A percentile compares a stretch with the other conserved stretches of the same genome.
These are phyloP conservation scores for Neurospora sp. DNA, from an alignment of 495 filamentous ascomycete genomes.

Conservation along the genomic window DNA sequence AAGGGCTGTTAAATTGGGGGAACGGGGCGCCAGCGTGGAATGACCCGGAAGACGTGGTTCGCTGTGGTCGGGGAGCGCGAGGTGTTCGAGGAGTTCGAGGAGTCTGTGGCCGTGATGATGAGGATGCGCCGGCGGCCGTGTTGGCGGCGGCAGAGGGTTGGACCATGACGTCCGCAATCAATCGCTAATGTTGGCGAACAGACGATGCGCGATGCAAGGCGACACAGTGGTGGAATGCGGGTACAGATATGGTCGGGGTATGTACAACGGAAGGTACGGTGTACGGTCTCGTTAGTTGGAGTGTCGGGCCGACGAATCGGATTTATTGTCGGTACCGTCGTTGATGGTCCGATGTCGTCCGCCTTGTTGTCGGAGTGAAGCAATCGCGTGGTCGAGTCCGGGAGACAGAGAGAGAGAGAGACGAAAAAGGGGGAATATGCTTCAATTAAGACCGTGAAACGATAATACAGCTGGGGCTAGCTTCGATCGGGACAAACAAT, in stretches of 20 bases:
- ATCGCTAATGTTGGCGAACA: not conserved
- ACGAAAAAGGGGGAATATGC: not conserved
- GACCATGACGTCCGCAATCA: not conserved
- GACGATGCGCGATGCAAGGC: not conserved
- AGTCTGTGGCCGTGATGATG: slow-evolving; percentile 17
- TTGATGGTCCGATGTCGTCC: not conserved
- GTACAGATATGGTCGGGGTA: not conserved
- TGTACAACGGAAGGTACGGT: not conserved
- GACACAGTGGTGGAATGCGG: not conserved
- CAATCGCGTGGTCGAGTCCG: too few species aligned
- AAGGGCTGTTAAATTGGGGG: slow-evolving; percentile 18
- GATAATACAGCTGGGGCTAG: not conserved
- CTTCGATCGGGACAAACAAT: not conserved
- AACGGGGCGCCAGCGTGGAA: slow-evolving; percentile 42
- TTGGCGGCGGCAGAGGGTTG: not conserved
- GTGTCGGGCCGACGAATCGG: not conserved
- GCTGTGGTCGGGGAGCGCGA: slow-evolving; percentile 10
- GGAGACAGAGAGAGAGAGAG: not conserved
- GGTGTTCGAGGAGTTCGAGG: slow-evolving; percentile 14
- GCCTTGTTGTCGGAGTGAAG: not conserved
- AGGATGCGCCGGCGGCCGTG: not conserved
- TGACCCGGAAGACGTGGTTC: slow-evolving; percentile 26
- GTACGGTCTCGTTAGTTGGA: not conserved
- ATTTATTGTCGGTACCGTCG: not conserved
- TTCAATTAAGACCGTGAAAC: not conserved